Base-by-base conservation (phyloP, 768 basidiomycete genomes). In the Kwoniella sp. region DNA sequence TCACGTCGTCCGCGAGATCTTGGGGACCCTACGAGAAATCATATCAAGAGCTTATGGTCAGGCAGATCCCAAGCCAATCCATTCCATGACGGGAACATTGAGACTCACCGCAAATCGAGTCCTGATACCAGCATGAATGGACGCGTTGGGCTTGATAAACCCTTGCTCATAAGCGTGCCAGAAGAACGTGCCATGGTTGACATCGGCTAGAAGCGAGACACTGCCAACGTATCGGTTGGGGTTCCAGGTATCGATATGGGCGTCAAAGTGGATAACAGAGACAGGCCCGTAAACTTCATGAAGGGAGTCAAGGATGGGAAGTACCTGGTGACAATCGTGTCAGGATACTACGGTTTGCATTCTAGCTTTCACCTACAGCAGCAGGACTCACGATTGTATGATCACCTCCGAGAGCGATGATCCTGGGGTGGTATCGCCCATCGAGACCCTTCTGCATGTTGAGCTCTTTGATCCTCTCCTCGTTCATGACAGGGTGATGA, bases 121-220 rank as follows among this genome's bases (percentile, higher is more conserved):
- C 48, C 91, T 83, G 65, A 94, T 88, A 3, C 92, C 91, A 9
- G 88, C 92, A 74, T 94, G 92, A 26, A 94, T 86, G 65, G 89
- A 85, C 44, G 85, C 84, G 63, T 67, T 71, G 15, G 88, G 87
- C 33, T 85, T 79, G 83, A 93, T 84, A 44, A 92, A 83, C 1
- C 89, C 89, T 75, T 92, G 90, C 70, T 90, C 84, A 25, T 84
- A 83, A 0, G 92, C 92, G 37, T 89, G 77, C 78, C 86, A 85
- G 82, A 93, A 94, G 82, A 91, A 93, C 0, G 88, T 89, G 58
- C 91, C 92, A 70, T 94, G 92, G 0, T 87, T 92, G 44, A 91
- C 82, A 27, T 70, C 62, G 8, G 68, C 60, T 50, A 73, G 74
- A 2, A 63, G 83, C 1, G 86, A 52, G 86, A 87, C 77, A 87